These are phyloP conservation scores for Bipolaris zeicola DNA, from an alignment of 2,329 filamentous ascomycete genomes.

Conservation along the genomic window DNA sequence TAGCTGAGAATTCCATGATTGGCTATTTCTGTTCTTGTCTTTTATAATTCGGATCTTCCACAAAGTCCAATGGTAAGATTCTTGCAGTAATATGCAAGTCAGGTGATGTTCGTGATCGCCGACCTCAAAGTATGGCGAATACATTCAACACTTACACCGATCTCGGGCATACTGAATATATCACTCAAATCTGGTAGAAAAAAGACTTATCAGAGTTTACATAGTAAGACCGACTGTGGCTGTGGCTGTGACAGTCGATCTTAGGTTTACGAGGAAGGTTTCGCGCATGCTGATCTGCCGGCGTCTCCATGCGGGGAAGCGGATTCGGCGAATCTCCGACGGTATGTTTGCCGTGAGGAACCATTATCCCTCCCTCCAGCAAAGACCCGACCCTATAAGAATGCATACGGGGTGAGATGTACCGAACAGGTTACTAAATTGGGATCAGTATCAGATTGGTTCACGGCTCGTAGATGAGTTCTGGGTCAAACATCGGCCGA, in stretches of 20 bases:
- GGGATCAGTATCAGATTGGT: neutral
- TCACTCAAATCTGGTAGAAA: neutral
- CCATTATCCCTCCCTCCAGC: neutral
- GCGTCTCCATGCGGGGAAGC: conserved; percentile 10
- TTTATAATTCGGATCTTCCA: no score
- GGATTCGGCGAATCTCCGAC: conserved; percentile 14
- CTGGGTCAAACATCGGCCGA: neutral
- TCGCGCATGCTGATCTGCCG: conserved; percentile 8
- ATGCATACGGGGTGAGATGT: neutral
- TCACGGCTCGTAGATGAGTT: neutral
- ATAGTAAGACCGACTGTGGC: neutral
- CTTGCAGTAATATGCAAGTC: neutral
- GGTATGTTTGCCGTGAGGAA: neutral
- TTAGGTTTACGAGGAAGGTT: conserved; percentile 2
- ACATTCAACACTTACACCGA: neutral
- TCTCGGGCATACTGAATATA: neutral
- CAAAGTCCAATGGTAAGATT: neutral
- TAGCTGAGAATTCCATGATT: neutral
- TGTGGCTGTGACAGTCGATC: neutral
- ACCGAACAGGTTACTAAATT: neutral
- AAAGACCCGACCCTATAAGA: neutral
- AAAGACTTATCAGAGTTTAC: neutral
- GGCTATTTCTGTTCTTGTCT: neutral
- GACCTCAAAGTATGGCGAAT: neutral
- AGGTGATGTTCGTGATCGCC: neutral